These are phyloP conservation scores for Podaxis rugospora DNA, from an alignment of 768 basidiomycete genomes.

Conservation along the genomic window DNA sequence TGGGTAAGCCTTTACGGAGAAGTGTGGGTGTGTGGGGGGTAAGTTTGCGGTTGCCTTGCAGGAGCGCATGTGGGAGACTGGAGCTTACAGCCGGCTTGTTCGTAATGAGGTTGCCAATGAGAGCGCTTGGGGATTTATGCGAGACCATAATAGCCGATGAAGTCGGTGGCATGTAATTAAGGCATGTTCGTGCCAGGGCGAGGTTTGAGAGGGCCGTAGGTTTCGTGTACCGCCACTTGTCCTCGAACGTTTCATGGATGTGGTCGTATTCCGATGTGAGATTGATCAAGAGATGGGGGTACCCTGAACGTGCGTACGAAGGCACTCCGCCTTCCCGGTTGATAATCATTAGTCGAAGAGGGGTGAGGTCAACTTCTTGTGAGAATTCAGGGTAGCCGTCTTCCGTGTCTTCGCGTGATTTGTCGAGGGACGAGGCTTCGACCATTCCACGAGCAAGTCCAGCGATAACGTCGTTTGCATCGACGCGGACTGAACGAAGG, in stretches of 20 bases:
- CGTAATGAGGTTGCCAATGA: slow-evolving; percentile 96
- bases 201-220: slow-evolving; percentile 88
- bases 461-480: slow-evolving; percentile 83
- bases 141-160: slow-evolving; percentile 97
- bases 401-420: slow-evolving; percentile 25
- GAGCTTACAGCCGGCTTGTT: slow-evolving; percentile 97
- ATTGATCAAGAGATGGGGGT: slow-evolving; percentile 95
- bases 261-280: slow-evolving; percentile 81
- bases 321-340: slow-evolving; percentile 96
- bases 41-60: slow-evolving; percentile 82
- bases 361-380: slow-evolving; percentile 77
- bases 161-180: slow-evolving; percentile 87
- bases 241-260: slow-evolving; percentile 82
- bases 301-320: slow-evolving; percentile 91
- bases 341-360: slow-evolving; percentile 95
- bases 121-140: slow-evolving; percentile 90
- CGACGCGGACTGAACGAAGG: slow-evolving; percentile 80
- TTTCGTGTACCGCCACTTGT: slow-evolving; percentile 69
- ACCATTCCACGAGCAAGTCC: slow-evolving; percentile 87
- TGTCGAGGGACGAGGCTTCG: slow-evolving; percentile 37
- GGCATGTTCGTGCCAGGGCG: slow-evolving; percentile 77
- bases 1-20: slow-evolving; percentile 81
- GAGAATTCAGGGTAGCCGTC: slow-evolving; percentile 33
- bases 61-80: slow-evolving; percentile 88
- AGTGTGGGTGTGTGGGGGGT: slow-evolving; percentile 92